phyloP scores from a whole-genome alignment of 306 rosid genomes.

The Prunus dulcis region DNA sequence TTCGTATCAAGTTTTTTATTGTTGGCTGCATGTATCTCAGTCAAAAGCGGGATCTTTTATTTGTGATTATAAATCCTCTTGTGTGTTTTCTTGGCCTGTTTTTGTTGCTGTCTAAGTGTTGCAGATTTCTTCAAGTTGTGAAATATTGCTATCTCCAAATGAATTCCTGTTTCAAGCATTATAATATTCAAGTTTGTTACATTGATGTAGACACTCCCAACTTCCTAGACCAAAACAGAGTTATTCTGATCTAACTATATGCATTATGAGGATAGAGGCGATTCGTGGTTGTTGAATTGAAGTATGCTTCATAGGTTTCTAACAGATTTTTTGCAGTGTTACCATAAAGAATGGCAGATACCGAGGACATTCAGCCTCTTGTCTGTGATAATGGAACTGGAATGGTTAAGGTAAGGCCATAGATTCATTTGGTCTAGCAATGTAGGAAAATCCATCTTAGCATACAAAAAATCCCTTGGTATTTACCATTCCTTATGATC shows the following conservation, averaged over 20 bases:
- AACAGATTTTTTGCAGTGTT: not conserved
- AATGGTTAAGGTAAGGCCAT: slow-evolving; percentile 38
- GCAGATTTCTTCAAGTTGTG: not conserved
- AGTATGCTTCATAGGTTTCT: not conserved
- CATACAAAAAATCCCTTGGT: not conserved
- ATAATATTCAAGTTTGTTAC: not conserved
- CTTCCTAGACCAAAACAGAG: not conserved
- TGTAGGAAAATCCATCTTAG: not conserved
- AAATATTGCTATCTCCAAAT: not conserved
- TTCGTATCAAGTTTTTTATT: not conserved
- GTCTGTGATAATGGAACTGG: slow-evolving; percentile 48
- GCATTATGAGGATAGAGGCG: not conserved
- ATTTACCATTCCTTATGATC: not conserved
- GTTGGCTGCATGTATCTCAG: not conserved
- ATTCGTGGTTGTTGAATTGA: not conserved
- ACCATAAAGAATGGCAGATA: slow-evolving; percentile 31
- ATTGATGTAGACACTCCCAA: not conserved
- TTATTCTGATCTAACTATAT: not conserved
- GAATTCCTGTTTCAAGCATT: not conserved
- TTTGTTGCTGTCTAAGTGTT: not conserved
- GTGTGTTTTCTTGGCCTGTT: not conserved
- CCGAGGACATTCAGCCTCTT: slow-evolving; percentile 43
- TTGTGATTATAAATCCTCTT: too few relatives aligned
- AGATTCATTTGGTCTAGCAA: not conserved
- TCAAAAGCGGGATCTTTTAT: not conserved